Conservation (phyloP, 805 yeast species). For the Teunomyces tritomae region DNA sequence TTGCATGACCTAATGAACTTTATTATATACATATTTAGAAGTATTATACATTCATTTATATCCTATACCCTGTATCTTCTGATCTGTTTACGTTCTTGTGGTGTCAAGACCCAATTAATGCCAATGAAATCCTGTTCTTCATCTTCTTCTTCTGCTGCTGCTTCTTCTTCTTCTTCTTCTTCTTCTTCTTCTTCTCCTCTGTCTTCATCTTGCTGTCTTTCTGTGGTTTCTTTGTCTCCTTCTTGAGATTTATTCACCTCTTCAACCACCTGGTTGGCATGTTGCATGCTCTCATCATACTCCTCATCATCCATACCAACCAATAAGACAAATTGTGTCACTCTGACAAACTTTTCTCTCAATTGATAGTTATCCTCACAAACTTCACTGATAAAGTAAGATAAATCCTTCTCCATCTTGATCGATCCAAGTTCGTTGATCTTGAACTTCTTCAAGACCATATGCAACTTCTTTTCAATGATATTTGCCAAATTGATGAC, state of each 20-base stretch:
- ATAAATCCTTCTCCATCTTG: slow-evolving; percentile 77
- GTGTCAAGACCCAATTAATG: slow-evolving; percentile 71
- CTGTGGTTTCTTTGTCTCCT: background rate
- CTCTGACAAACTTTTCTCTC: slow-evolving; percentile 73
- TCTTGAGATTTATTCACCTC: slow-evolving; percentile 3
- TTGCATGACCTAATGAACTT: background rate
- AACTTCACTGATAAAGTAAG: slow-evolving; percentile 68
- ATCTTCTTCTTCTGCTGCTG: slow-evolving; percentile 33
- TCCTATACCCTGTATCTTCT: slow-evolving; percentile 52
- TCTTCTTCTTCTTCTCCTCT: slow-evolving; percentile 36
- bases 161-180: slow-evolving; percentile 33
- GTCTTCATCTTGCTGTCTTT: slow-evolving; percentile 27
- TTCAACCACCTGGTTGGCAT: slow-evolving; percentile 11
- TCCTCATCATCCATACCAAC: slow-evolving; percentile 76
- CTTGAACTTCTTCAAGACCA: slow-evolving; percentile 51
- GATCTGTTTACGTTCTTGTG: slow-evolving; percentile 66
- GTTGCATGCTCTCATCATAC: slow-evolving; percentile 35
- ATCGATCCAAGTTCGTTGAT: slow-evolving; percentile 83
- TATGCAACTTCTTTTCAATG: slow-evolving; percentile 67
- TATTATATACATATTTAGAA: background rate
- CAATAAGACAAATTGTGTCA: slow-evolving; percentile 80
- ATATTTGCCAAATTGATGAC: slow-evolving; percentile 54
- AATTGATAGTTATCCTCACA: slow-evolving; percentile 70
- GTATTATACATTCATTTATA: slow-evolving; percentile 7
- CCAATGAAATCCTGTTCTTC: slow-evolving; percentile 29